Evolutionary conservation across 2,329 filamentous ascomycete species (phyloP).

Genomic region (Penicillium verrucosum): DNA sequence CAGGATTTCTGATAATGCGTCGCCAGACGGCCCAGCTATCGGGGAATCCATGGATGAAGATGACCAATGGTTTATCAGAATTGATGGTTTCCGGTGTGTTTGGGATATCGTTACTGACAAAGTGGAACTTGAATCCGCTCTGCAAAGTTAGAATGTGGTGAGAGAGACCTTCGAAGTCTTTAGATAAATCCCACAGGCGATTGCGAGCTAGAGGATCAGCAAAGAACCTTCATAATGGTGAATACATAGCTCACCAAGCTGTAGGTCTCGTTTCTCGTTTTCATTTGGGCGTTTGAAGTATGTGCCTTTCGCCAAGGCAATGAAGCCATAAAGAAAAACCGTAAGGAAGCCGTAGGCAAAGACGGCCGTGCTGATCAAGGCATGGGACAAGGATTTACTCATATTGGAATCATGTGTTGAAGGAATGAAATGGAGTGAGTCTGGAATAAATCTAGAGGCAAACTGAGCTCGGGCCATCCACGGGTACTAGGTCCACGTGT

Average conservation of each 20-base stretch:
- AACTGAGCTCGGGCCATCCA: background rate
- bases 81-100: constrained; percentile 19
- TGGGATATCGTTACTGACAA: constrained; percentile 45
- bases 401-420: constrained; percentile 14
- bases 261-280: constrained; percentile 40
- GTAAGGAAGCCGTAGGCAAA: constrained; percentile 39
- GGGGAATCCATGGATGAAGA: constrained; percentile 60
- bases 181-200: constrained; percentile 54
- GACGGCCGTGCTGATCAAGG: constrained; percentile 17
- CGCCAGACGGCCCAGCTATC: constrained; percentile 58
- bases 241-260: constrained; percentile 36
- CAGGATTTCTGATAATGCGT: constrained; percentile 44
- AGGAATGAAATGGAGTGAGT: background rate
- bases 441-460: background rate
- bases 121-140: constrained; percentile 54
- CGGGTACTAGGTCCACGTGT: background rate
- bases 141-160: constrained; percentile 53
- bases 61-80: constrained; percentile 41
- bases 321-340: constrained; percentile 30
- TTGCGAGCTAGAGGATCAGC: constrained; percentile 44
- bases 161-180: constrained; percentile 45
- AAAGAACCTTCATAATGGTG: background rate
- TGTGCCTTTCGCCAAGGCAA: constrained; percentile 32
- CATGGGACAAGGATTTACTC: constrained; percentile 18
- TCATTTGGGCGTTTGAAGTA: constrained; percentile 40